Evolutionary conservation across 2,329 filamentous ascomycete genomes (phyloP), one percentile per base, ranked within the genome.

Genomic region (Ophiognomonia clavigignenti-juglandacearum): DNA sequence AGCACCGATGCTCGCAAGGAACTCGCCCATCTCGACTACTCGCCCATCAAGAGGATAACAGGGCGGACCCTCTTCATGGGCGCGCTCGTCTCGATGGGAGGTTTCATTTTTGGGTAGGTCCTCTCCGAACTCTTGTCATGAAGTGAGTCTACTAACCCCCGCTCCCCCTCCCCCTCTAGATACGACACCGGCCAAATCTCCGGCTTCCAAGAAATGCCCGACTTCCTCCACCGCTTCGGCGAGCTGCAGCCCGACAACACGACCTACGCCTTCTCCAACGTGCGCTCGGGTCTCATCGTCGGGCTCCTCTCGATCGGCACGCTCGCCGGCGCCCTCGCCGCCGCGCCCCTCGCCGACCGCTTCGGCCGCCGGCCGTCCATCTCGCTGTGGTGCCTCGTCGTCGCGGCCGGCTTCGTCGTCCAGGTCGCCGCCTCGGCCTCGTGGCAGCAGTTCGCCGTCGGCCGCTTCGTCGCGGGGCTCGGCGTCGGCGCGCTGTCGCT

Each of bases 361-460:
- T 70, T 86, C 43, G 84, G 84, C 18, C 78, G 84, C 40, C 75
- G 77, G 37, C 68, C 73, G 38, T 80, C 79, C 27, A 86, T 88
- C 48, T 76, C 77, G 2, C 66, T 76, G 45, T 83, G 80, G 66
- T 76, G 75, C 48, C 63, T 81, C 46, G 69, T 85, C 42, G 80
- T 80, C 54, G 77, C 76, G 31, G 59, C 85, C 19, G 84, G 84
- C 19, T 84, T 85, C 54, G 69, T 86, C n/a, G 75, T 88, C 16
- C 80, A 85, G 56, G 80, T 85, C 48, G 71, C 81, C 0, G 70
- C 82, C 0, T 56, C 61, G 0, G 57, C 55, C 2, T 66, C 66
- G 8, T 87, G 84, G 83, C 78, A 78, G 39, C 83, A 87, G 57
- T 69, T 86, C 48, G 82, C 82, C 54, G 68, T 83, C 38, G 84